phyloP scores from a whole-genome alignment of 106 monocot genomes.

The Acorus gramineus region DNA sequence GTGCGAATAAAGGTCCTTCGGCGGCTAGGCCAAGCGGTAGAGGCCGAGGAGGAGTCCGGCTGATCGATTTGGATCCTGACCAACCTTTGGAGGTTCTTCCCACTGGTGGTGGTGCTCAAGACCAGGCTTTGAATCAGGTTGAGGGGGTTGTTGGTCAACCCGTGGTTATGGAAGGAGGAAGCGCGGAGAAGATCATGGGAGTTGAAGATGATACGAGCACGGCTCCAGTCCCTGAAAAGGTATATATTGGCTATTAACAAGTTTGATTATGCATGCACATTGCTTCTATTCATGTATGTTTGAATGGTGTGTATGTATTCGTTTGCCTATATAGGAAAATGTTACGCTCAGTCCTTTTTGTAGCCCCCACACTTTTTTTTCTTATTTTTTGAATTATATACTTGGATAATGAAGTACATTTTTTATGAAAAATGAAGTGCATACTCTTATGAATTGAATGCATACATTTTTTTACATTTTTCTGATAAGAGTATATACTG shows the following conservation, averaged over 20 bases:
- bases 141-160: slow-evolving; percentile 44
- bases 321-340: too few relatives aligned
- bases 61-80: slow-evolving; percentile 76
- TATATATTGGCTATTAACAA: slow-evolving; percentile 13
- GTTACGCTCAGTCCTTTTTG: too few relatives aligned
- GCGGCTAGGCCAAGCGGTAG: slow-evolving; percentile 34
- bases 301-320: not conserved
- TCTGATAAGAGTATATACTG: too few relatives aligned
- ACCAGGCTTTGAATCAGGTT: slow-evolving; percentile 37
- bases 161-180: slow-evolving; percentile 65
- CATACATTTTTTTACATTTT: too few relatives aligned
- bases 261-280: not conserved
- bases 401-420: too few relatives aligned
- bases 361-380: too few relatives aligned
- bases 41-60: slow-evolving; percentile 58
- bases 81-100: slow-evolving; percentile 53
- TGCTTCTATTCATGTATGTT: not conserved
- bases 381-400: too few relatives aligned
- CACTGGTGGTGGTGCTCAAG: slow-evolving; percentile 42
- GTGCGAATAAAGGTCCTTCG: slow-evolving; percentile 35
- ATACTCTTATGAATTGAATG: too few relatives aligned
- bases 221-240: slow-evolving; percentile 81
- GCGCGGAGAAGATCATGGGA: slow-evolving; percentile 59
- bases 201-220: slow-evolving; percentile 66
- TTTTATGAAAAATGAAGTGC: too few relatives aligned